These are phyloP conservation scores for Grosmannia clavigera DNA, from an alignment of 2,329 filamentous ascomycete species.

Conservation along the genomic window DNA sequence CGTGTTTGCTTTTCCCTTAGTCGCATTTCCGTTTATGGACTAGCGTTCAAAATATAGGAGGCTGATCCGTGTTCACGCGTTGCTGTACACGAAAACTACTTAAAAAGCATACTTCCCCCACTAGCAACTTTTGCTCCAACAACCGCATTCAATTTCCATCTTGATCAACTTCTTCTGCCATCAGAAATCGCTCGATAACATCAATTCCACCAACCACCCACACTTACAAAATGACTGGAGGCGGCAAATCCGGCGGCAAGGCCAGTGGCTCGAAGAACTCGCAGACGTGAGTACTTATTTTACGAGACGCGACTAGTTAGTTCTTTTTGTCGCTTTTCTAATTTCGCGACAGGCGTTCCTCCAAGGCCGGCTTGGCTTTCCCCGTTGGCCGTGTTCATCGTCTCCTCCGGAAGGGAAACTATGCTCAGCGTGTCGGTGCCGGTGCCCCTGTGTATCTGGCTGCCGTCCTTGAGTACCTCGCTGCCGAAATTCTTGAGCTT, in stretches of 20 bases:
- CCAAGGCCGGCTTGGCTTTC: constrained; percentile 98
- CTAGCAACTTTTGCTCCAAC: constrained; percentile 19
- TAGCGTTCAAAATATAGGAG: constrained; percentile 16
- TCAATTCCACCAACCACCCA: constrained; percentile 16
- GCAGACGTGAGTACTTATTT: constrained; percentile 69
- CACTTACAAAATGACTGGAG: constrained; percentile 92
- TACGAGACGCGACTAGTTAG: not conserved
- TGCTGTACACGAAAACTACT: constrained; percentile 40
- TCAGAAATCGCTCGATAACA: constrained; percentile 15
- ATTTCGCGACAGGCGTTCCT: constrained; percentile 64
- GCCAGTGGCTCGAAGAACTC: constrained; percentile 98
- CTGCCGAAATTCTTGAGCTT: constrained; percentile 96
- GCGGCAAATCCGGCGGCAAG: constrained; percentile 99
- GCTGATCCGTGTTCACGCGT: constrained; percentile 39
- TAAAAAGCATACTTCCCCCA: constrained; percentile 38
- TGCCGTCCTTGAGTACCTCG: constrained; percentile 95
- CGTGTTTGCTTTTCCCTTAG: constrained; percentile 4
- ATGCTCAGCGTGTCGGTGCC: constrained; percentile 98
- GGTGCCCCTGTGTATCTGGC: constrained; percentile 95
- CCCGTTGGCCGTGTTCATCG: constrained; percentile 99
- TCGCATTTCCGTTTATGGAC: constrained; percentile 16
- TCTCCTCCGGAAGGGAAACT: constrained; percentile 97
- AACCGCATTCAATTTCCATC: constrained; percentile 26
- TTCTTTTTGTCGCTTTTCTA: constrained; percentile 17
- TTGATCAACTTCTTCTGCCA: constrained; percentile 15